Evolutionary conservation across 2,329 filamentous ascomycete species (phyloP).

Genomic region (Harringtonia aguacate): DNA sequence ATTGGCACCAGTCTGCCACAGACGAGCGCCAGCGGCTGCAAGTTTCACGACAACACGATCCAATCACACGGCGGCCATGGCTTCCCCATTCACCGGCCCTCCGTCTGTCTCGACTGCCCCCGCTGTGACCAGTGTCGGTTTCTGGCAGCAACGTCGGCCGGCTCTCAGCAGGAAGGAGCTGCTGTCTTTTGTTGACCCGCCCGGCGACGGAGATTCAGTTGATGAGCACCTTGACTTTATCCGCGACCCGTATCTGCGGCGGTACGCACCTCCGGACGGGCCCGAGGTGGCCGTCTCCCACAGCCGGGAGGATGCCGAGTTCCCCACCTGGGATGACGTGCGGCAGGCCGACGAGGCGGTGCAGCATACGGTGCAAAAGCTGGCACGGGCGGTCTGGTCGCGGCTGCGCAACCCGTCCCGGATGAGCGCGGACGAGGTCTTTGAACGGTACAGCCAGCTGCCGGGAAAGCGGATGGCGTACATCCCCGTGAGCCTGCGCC

Average conservation of each 20-base stretch:
- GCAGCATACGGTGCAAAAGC: constrained; percentile 23
- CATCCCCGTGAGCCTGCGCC: constrained; percentile 41
- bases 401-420: constrained; percentile 30
- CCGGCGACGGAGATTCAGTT: constrained; percentile 33
- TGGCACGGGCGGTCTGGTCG: constrained; percentile 28
- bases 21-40: neutral
- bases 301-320: constrained; percentile 33
- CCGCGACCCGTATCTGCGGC: constrained; percentile 41
- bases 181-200: constrained; percentile 40
- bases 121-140: neutral
- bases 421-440: constrained; percentile 32
- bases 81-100: neutral
- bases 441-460: constrained; percentile 36
- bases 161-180: constrained; percentile 30
- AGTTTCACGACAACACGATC: neutral
- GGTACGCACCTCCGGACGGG: constrained; percentile 40
- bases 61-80: neutral
- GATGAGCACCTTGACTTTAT: constrained; percentile 43
- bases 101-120: neutral
- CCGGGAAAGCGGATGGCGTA: constrained; percentile 36
- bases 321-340: constrained; percentile 31
- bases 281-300: constrained; percentile 40
- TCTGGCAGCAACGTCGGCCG: constrained; percentile 3
- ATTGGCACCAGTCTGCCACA: neutral
- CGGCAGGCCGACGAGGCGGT: constrained; percentile 23